Evolutionary conservation across 2,329 filamentous ascomycete genomes (phyloP), one percentile per base, ranked within the genome.

Genomic region (Escovopsis sp.): DNA sequence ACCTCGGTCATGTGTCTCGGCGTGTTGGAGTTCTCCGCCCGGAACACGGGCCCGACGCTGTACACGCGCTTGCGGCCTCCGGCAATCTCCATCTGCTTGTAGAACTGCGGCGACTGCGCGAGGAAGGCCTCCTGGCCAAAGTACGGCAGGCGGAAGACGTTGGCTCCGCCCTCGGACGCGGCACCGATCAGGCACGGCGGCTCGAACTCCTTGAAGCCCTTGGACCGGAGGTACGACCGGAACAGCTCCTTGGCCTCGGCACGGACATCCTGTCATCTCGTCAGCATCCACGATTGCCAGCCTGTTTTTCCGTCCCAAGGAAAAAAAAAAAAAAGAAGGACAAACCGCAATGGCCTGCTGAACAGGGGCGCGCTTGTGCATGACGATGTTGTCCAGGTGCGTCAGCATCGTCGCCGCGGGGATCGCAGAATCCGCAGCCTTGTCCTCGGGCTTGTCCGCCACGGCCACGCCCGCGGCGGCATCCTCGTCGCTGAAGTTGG

Each of bases 281-380:
- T 20, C 16, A 25, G n/a, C 16, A 20, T n/a, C 11, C 11, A 13
- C 7, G 1, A 36, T 20, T 20, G 20, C 2, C 20, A 20, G 20
- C 20, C 20, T 6, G 3, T 20, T 20, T 20, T 39, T 16, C 20
- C 13, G 16, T 25, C 30, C 9, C 15, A 29, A 11, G 10, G 70
- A 70, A 49, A 76, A 79, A 20, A 20, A 20, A 20, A 20, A 20
- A 20, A 20, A 20, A 20, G 20, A 6, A 20, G 4, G 6, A 20
- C 20, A 81, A 76, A 54, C 69, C 62, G 69, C 66, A 54, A 89
- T 89, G 45, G 88, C 86, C 59, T 93, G 85, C 64, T 91, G 93
- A 47, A 93, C 82, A 47, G 87, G 85, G 1, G 86, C 84, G 43
- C 91, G 81, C 57, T 95, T 83, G 66, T 95, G 88, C 67, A 98